Percentiles rank a stretch among this genome's conserved stretches.
Conservation (phyloP, 305 asterid genomes). For the Fraxinus greggii region DNA sequence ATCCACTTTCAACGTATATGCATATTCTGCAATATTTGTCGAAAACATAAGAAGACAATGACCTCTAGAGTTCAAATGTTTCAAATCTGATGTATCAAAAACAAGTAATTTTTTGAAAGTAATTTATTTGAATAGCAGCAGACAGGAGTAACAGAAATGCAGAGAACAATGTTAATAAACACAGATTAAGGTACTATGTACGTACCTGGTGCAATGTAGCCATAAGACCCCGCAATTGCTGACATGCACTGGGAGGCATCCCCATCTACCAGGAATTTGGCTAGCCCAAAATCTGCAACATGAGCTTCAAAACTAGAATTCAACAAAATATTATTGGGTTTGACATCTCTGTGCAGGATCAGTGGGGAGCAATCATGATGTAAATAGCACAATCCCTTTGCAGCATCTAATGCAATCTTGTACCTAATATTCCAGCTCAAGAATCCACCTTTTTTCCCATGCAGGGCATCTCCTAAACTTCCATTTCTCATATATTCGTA, state of each 20-base stretch:
- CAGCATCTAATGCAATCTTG: too few species aligned
- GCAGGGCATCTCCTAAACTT: constrained; percentile 90
- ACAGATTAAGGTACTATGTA: background rate
- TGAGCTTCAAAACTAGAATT: constrained; percentile 81
- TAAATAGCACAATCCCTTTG: too few species aligned
- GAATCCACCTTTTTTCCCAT: constrained; percentile 76
- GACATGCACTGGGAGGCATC: constrained; percentile 97
- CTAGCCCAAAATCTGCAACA: constrained; percentile 94
- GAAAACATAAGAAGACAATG: background rate
- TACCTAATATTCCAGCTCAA: constrained; percentile 80
- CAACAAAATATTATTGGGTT: constrained; percentile 78
- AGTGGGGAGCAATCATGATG: constrained; percentile 93
- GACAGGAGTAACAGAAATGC: background rate
- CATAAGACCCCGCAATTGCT: constrained; percentile 90
- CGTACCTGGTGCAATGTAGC: constrained; percentile 97
- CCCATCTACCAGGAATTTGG: constrained; percentile 75
- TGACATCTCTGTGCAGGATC: constrained; percentile 89
- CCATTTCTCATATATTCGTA: constrained; percentile 96
- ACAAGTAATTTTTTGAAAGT: too few species aligned
- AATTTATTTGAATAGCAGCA: too few species aligned
- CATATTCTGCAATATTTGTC: constrained; percentile 35
- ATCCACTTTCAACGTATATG: constrained; percentile 43
- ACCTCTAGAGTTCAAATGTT: background rate
- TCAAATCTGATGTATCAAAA: too few species aligned
- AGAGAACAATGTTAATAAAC: background rate